Conservation (phyloP, 176 grass and related monocot species). For the Zoysia pacifica region DNA sequence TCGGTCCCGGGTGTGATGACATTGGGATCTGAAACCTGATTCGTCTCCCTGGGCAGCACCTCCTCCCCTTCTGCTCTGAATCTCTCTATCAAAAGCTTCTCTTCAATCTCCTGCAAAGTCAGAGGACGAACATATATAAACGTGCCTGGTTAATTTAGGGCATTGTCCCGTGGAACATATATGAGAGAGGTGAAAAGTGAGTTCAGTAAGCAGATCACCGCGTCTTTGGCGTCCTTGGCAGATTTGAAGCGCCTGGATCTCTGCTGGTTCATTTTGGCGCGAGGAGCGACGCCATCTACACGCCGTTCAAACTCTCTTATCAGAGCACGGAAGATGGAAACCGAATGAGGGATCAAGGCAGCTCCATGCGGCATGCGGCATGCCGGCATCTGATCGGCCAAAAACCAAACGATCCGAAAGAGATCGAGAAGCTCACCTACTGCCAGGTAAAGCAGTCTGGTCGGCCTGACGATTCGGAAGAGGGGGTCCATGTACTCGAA, state of each 20-base stretch:
- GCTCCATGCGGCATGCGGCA: too few relatives aligned
- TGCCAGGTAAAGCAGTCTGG: constrained; percentile 62
- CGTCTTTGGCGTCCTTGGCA: constrained; percentile 59
- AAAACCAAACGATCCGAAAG: background rate
- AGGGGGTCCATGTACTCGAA: constrained; percentile 62
- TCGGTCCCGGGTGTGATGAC: constrained; percentile 69
- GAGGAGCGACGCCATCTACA: constrained; percentile 76
- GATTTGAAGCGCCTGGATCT: constrained; percentile 58
- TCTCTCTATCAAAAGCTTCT: constrained; percentile 31
- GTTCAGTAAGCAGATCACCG: constrained; percentile 2
- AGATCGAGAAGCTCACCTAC: constrained; percentile 31
- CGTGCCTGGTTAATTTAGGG: too few relatives aligned
- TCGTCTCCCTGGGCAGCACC: background rate
- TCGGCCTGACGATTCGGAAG: constrained; percentile 53
- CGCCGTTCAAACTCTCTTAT: background rate
- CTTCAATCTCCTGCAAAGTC: constrained; percentile 50
- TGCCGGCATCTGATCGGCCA: background rate
- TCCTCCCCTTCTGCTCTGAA: constrained; percentile 34
- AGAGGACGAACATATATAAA: background rate
- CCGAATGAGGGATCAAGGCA: too few relatives aligned
- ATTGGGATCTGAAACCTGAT: constrained; percentile 51
- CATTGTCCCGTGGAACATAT: too few relatives aligned
- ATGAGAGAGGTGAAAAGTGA: too few relatives aligned
- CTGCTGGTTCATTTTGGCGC: constrained; percentile 88
- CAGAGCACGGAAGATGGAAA: background rate